Base-by-base conservation (phyloP, 495 filamentous ascomycete genomes). In the Jackrogersella minutella region DNA sequence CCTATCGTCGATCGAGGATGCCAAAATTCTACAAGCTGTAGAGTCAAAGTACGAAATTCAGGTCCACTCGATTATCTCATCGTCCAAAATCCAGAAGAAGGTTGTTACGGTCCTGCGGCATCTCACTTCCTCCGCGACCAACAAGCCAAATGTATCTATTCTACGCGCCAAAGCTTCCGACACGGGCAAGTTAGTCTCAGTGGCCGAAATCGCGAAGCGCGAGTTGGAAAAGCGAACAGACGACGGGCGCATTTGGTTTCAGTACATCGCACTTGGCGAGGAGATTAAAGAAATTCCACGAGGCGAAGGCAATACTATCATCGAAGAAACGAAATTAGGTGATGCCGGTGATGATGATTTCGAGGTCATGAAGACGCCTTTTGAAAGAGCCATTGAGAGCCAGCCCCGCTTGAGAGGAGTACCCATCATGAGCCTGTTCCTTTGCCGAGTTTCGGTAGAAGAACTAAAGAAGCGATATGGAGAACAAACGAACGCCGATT, bases 151-250 rank as follows among this genome's bases (percentile, higher is more conserved):
- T 16, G 24, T 74, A 13, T 51, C 58, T 8, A 47, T 84, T 9
- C 68, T 91, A 13, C 79, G 81, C 59, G 85, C 87, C 21, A 85
- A 84, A 65, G 79, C 80, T 5, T 53, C 68, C 4, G 79, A 78
- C 1, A 79, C 84, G 4, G 73, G 77, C 64, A 92, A 92, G 72
- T 78, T 89, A 51, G 82, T 90, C 58, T 86, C 83, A 11, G 80
- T 91, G 19, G 80, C 82, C 26, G 89, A 91, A 74, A 85, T 91
- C 13, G 78, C 84, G 10, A 89, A 89, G 65, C 77, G 86, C 17
- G 80, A 85, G 24, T 77, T 91, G 40, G 76, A 59, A n/a, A 78
- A 83, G 50, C 71, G 73, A 39, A 79, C 16, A 13, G 54, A 31
- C 6, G 24, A 24, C 10, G 52, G 28, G 14, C 21, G 56, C 30